Evolutionary conservation across 2,329 filamentous ascomycete species (phyloP).

Genomic region (Penicillium griseofulvum): DNA sequence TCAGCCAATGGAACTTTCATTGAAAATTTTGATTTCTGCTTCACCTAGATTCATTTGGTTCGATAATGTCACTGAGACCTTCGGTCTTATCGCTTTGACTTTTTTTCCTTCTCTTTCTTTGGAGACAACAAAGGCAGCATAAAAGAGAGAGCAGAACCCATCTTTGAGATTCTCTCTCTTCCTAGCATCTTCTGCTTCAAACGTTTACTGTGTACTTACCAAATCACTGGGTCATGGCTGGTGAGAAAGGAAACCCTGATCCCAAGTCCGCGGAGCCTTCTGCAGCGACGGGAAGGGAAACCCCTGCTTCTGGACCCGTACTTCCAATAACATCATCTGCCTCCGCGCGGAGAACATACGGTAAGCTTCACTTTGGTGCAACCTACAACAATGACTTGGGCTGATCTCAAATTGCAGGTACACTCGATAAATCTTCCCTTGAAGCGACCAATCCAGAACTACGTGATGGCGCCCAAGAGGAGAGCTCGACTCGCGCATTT

Average conservation of each 20-base stretch:
- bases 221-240: slow-evolving; percentile 14
- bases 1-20: slow-evolving; percentile 18
- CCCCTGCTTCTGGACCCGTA: not conserved
- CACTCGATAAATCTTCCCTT: slow-evolving; percentile 26
- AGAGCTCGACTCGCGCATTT: slow-evolving; percentile 31
- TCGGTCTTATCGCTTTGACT: slow-evolving; percentile 2
- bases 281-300: not conserved
- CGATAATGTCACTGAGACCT: slow-evolving; percentile 14
- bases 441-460: slow-evolving; percentile 22
- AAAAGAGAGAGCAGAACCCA: not conserved
- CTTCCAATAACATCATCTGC: slow-evolving; percentile 14
- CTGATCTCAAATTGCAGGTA: slow-evolving; percentile 25
- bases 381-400: slow-evolving; percentile 3
- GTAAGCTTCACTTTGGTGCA: slow-evolving; percentile 24
- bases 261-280: slow-evolving; percentile 12
- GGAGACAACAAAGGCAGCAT: not conserved
- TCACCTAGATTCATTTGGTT: slow-evolving; percentile 4
- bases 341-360: slow-evolving; percentile 30
- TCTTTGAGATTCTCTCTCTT: not conserved
- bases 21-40: not conserved
- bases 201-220: slow-evolving; percentile 1
- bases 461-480: slow-evolving; percentile 32
- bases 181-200: not conserved
- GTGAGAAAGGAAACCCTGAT: slow-evolving; percentile 15
- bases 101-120: slow-evolving; percentile 2